These are phyloP conservation scores for Collybia nuda DNA, from an alignment of 768 basidiomycete species.

Conservation along the genomic window DNA sequence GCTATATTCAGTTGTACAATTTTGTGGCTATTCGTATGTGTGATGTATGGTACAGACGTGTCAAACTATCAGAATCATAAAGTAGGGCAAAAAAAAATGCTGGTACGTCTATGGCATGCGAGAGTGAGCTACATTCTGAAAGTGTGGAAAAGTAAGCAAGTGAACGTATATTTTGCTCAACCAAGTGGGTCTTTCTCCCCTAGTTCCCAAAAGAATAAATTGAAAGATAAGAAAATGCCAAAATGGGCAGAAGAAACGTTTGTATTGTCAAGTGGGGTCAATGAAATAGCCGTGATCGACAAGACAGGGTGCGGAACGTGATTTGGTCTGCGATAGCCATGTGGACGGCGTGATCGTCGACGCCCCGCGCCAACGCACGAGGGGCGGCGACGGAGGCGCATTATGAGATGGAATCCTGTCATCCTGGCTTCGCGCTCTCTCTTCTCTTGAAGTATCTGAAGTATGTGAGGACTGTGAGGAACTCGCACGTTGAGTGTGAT, in stretches of 20 bases:
- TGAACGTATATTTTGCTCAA: background rate
- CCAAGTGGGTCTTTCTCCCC: constrained; percentile 20
- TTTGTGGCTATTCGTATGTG: background rate
- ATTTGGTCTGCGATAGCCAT: constrained; percentile 12
- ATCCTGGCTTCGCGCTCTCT: background rate
- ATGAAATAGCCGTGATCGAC: constrained; percentile 7
- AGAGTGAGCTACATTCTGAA: background rate
- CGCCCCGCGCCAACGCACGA: constrained; percentile 16
- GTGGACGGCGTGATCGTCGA: constrained; percentile 6
- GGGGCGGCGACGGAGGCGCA: constrained; percentile 19
- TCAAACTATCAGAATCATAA: background rate
- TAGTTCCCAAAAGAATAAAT: constrained; percentile 9
- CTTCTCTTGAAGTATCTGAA: background rate
- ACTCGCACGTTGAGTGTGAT: constrained; percentile 3
- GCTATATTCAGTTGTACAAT: background rate
- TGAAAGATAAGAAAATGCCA: constrained; percentile 5
- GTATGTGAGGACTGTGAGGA: constrained; percentile 3
- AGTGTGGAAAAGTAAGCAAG: background rate
- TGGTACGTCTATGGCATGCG: constrained; percentile 1
- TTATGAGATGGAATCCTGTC: background rate
- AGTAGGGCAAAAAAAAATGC: background rate
- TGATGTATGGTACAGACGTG: background rate
- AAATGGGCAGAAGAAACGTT: background rate
- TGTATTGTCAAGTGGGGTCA: background rate
- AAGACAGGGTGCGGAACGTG: constrained; percentile 16